Percentiles rank a stretch among this genome's conserved stretches.
Conservation (phyloP, 225 moss, liverwort and hornwort genomes). For the Straminergon stramineum region DNA sequence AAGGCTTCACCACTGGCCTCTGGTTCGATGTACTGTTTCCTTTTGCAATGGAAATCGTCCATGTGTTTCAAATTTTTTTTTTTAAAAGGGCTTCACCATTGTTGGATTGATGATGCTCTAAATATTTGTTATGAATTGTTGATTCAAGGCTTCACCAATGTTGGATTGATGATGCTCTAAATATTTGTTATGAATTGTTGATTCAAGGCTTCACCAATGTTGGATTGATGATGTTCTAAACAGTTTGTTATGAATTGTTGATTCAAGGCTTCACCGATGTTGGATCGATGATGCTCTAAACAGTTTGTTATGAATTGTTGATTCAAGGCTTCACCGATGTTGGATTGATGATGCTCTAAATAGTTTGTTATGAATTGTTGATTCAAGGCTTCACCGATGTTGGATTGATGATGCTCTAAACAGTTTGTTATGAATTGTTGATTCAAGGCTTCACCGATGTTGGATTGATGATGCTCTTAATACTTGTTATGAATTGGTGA, state of each 20-base stretch:
- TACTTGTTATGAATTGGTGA: not conserved
- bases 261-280: not conserved
- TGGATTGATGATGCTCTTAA: not conserved
- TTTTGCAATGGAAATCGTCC: too few species aligned
- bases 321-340: rapidly evolving
- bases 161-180: too few species aligned
- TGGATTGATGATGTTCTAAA: too few species aligned
- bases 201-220: too few species aligned
- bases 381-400: not conserved
- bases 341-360: not conserved
- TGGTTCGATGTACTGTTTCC: too few species aligned
- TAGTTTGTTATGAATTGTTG: not conserved
- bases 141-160: too few species aligned
- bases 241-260: not conserved
- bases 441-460: not conserved
- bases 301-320: not conserved
- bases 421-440: not conserved
- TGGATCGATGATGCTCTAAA: not conserved
- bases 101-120: too few species aligned
- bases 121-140: too few species aligned
- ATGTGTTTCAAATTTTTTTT: too few species aligned
- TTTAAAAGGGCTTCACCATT: too few species aligned
- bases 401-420: not conserved
- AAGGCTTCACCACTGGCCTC: too few species aligned
- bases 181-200: too few species aligned